phyloP scores from a whole-genome alignment of 441 rosid species.

The Pelargonium australe region DNA sequence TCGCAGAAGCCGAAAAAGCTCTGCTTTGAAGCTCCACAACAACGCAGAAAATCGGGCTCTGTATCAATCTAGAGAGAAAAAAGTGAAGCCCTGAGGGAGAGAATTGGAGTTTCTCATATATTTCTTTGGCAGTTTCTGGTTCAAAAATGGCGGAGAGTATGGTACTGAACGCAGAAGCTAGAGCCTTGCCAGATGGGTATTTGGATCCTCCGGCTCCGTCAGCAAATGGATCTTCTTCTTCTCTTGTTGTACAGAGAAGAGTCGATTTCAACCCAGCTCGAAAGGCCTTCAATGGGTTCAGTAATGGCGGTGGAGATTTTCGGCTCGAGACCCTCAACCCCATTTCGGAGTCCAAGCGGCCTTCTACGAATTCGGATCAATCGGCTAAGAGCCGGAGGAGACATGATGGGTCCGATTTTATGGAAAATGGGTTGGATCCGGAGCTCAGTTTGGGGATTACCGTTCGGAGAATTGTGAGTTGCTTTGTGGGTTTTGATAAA shows the following conservation, averaged over 20 bases:
- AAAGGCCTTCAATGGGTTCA: conserved; percentile 43
- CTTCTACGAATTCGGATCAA: background rate
- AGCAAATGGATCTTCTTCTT: conserved; percentile 33
- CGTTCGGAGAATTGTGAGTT: conserved; percentile 77
- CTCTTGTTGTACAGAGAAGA: conserved; percentile 33
- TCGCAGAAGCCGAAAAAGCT: conserved; percentile 1
- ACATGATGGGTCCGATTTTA: conserved; percentile 39
- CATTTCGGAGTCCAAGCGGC: background rate
- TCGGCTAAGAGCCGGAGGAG: conserved; percentile 30
- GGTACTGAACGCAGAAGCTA: conserved; percentile 20
- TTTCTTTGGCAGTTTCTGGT: background rate
- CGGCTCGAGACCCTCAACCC: conserved; percentile 73
- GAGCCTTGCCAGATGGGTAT: conserved; percentile 21
- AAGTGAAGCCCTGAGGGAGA: background rate
- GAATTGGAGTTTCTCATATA: background rate
- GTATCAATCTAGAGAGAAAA: background rate
- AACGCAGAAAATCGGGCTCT: background rate
- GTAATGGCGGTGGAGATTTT: conserved; percentile 38
- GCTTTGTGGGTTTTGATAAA: background rate
- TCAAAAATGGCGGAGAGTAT: conserved; percentile 15
- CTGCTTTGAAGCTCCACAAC: conserved; percentile 3
- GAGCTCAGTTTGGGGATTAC: conserved; percentile 55
- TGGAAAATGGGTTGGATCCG: conserved; percentile 55
- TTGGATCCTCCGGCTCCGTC: conserved; percentile 26
- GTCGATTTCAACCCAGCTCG: conserved; percentile 63